Base-by-base conservation (phyloP, 225 moss, liverwort and hornwort genomes). In the Polytrichum formosum region DNA sequence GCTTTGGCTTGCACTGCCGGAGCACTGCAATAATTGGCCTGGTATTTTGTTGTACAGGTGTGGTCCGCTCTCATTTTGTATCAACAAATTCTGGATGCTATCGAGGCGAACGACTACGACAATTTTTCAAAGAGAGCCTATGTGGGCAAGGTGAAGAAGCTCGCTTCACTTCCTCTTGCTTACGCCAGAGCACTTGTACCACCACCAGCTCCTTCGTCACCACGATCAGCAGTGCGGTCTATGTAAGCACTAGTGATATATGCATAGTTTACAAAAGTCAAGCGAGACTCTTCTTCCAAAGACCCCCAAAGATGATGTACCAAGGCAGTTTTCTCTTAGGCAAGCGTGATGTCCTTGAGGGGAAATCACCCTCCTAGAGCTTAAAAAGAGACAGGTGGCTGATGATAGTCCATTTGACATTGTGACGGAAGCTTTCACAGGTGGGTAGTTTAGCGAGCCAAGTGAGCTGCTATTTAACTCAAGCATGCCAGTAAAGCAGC, bases 21-120 rank as follows among this genome's bases (percentile, higher is more conserved):
- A 9, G 31, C 65, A 29, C 29, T 25, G 28, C 26, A 18, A 17
- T 65, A 30, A n/a, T 26, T 35, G 27, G 16, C 6, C 13, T 59
- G 30, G 1, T 58, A 66, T 56, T 63, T 56, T n/a, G 7, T 70
- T 19, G 19, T 0, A 21, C 85, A 97, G 92, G 96, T 97, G 55
- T 97, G 97, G 94, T 94, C 94, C 21, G 90, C 93, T 26, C 81
- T 96, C 26, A 84, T 96, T 2, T 23, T 96, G 66, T 96, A 96
- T 67, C 88, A 87, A 58, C 91, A 92, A 66, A 96, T 96, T 27
- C 65, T 96, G 75, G 96, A 96, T 60, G 80, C 90, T 7, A 76
- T 96, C 0, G 93, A 92, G 66, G 89, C 77, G 6, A 96, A 96
- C 69, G 96, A 93, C 68, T 96, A 93, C 26, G 74, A 97, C 71